A percentile compares a stretch with the other conserved stretches of the same genome.
phyloP scores from a whole-genome alignment of 2,329 filamentous ascomycete species.

The Pezizomycotina sp. region DNA sequence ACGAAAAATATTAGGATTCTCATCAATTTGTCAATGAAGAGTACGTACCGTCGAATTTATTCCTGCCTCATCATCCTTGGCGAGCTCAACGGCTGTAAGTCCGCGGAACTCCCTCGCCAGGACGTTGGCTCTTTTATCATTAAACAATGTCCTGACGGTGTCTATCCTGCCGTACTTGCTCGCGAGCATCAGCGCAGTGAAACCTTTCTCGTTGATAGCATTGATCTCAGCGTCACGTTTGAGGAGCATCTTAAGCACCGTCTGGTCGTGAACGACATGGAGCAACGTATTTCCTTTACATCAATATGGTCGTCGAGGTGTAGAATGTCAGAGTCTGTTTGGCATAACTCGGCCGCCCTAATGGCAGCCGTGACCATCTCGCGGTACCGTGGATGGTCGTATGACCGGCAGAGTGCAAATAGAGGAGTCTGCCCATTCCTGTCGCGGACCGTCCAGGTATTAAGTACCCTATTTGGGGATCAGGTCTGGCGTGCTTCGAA shows the following conservation, averaged over 20 bases:
- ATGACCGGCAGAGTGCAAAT: slow-evolving; percentile 86
- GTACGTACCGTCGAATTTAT: slow-evolving; percentile 55
- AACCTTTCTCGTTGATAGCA: slow-evolving; percentile 82
- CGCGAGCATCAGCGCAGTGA: slow-evolving; percentile 92
- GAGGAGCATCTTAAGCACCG: slow-evolving; percentile 59
- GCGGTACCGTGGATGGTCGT: slow-evolving; percentile 76
- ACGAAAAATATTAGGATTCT: neutral
- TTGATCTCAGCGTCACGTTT: slow-evolving; percentile 92
- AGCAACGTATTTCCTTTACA: slow-evolving; percentile 83
- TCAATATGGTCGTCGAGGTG: slow-evolving; percentile 90
- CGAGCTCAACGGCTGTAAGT: slow-evolving; percentile 83
- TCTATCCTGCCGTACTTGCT: slow-evolving; percentile 96
- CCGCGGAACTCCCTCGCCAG: slow-evolving; percentile 71
- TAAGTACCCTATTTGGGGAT: slow-evolving; percentile 56
- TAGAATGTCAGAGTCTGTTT: slow-evolving; percentile 62
- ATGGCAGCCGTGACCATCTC: slow-evolving; percentile 76
- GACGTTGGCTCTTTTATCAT: slow-evolving; percentile 72
- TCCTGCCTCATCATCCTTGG: slow-evolving; percentile 92
- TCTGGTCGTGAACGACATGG: slow-evolving; percentile 81
- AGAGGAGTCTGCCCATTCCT: slow-evolving; percentile 96
- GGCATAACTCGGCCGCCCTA: slow-evolving; percentile 52
- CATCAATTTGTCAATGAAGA: neutral
- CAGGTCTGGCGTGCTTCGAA: slow-evolving; percentile 46
- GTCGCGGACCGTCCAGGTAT: slow-evolving; percentile 78
- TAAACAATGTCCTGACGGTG: slow-evolving; percentile 74